A percentile compares a stretch with the other conserved stretches of the same genome.
Conservation (phyloP, 257 asterid species). For the Penstemon barbatus region DNA sequence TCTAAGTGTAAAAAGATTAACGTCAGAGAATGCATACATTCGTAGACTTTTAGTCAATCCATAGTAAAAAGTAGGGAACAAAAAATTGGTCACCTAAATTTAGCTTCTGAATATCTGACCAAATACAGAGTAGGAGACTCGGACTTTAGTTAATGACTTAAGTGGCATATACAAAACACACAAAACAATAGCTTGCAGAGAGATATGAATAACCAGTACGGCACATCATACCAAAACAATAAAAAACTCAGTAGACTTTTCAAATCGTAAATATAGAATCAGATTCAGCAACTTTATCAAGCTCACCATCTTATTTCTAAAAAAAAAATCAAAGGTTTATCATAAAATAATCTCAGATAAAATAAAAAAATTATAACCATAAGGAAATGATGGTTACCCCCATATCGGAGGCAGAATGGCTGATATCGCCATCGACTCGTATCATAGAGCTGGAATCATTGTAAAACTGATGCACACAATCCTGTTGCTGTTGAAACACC, state of each 20-base stretch:
- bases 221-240: not conserved
- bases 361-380: not conserved
- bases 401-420: constrained; percentile 54
- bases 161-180: not conserved
- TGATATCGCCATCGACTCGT: constrained; percentile 64
- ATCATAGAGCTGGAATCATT: constrained; percentile 61
- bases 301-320: not conserved
- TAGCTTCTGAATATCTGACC: not conserved
- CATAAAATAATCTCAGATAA: not conserved
- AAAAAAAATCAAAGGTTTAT: not conserved
- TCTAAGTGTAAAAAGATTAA: not conserved
- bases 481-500: constrained; percentile 68
- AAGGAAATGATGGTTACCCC: constrained; percentile 35
- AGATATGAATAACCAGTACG: not conserved
- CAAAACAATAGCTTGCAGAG: not conserved
- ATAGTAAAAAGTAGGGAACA: not conserved
- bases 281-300: not conserved
- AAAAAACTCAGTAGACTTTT: not conserved
- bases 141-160: too few species aligned
- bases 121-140: too few species aligned
- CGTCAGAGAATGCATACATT: too few species aligned
- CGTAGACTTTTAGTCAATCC: too few species aligned
- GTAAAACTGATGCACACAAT: constrained; percentile 67
- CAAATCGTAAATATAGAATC: not conserved
- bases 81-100: not conserved